Base-by-base conservation (phyloP, 2,329 filamentous ascomycete genomes). In the Botrytis pseudocinerea region DNA sequence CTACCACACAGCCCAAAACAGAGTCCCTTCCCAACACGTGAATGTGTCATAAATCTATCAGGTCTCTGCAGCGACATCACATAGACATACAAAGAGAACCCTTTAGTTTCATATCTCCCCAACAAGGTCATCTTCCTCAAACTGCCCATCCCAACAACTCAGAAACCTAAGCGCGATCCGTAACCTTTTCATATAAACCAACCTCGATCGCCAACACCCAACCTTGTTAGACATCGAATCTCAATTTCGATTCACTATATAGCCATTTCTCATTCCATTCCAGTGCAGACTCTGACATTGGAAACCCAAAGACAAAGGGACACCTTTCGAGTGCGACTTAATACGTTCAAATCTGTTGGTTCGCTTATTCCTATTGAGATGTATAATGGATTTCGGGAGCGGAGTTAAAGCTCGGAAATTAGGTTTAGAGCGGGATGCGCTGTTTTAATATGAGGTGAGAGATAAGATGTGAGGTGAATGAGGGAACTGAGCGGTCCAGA, bases 21-120 rank as follows among this genome's bases (percentile, higher is more conserved):
- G 12, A 5, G 6, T 16, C 5, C 12, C 22, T 12, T n/a, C 2
- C 0, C 25, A 28, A 3, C 4, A 0, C 5, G 51, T 18, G 51
- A 54, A 28, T 28, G 5, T 44, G 3, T 51, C 46, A 18, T 25
- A 51, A 51, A 22, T 51, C 9, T 8, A 10, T 20, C 46, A n/a
- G 22, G n/a, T 1, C 8, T n/a, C 20, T 25, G 1, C 22, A 51
- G 8, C n/a, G 1, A 25, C 20, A 51, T 51, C 20, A 48, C 20
- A 25, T 51, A 25, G 22, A 51, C 46, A 16, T 7, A 14, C 25
- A 10, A 59, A 59, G 16, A 59, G 8, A 12, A 4, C 16, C 8
- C 54, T 20, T 59, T 28, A 9, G 16, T 5, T 18, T 20, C n/a
- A 22, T 35, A 5, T 54, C 28, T 1, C 54, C 32, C 18, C 54